Base-by-base conservation (phyloP, 176 grass and related monocot species). In the Avena atlantica region DNA sequence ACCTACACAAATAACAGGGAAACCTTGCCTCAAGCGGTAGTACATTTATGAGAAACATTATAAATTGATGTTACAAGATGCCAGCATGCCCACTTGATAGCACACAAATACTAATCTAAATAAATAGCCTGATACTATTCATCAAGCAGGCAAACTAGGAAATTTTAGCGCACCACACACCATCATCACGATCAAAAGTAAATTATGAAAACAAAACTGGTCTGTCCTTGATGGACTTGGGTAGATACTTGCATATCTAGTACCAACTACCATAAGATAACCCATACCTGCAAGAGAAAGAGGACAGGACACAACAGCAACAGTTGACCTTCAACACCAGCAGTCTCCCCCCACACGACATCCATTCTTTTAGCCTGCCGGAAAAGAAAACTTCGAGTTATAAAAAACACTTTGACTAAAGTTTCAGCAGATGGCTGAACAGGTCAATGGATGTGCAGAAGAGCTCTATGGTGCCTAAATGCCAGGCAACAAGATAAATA, bases 261-360 rank as follows among this genome's bases (percentile, higher is more conserved):
- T 4, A 53, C 3, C 64, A 67, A 45, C 29, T 85, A 79, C 7
- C 44, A 24, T 65, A 56, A 78, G 61, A 76, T 66, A 81, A 84
- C 63, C 4, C 12, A 52, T 90, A 98, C 96, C 97, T 98, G 97
- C 89, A 98, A 91, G 60, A 93, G 85, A 78, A 98, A 98, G 76
- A 96, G 97, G 65, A 98, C 61, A 31, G 97, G 94, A 44, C 89
- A 96, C 64, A 98, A 76, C 64, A 99, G 92, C 86, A 86, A 85
- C 53, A 99, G 82, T 96, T 99, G 97, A 87, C 97, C 97, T 80
- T 99, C 94, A 89, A 99, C 97, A 84, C 97, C 97, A 90, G 97
- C 97, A 83, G 97, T 91, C 79, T 99, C 97, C 48, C 97, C 97
- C 97, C 97, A 99, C 75, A 99, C 97, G 1, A 99, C 97, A 70